Evolutionary conservation across 78 protist species (phyloP), one percentile per base, ranked within the genome.

Genomic region (Dictyostelium intermedium): DNA sequence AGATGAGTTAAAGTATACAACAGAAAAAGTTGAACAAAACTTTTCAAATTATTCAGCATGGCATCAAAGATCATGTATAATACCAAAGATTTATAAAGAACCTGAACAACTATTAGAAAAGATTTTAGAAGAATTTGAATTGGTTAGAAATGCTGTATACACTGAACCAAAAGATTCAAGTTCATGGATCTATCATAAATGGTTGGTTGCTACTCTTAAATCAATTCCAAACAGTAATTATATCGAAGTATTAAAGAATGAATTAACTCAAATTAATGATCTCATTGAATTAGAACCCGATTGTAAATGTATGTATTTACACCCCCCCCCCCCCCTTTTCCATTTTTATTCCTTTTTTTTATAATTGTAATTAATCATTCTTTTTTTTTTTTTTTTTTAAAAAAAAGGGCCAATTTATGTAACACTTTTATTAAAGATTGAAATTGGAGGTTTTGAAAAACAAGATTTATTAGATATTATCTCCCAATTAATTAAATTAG

Each of bases 11-110:
- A 92, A 83, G 10, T 97, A 84, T 91, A 96, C 99, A 13, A 61
- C 63, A 14, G 25, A 1, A 1, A 89, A 92, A 34, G 93, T 97
- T 73, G 82, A 91, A 45, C 83, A 89, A 20, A 97, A 98, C 94
- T 99, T 99, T 82, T 92, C 97, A 61, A 99, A 99, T 83, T 98
- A 98, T 91, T 95, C 98, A 18, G 98, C 99, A 2, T 99, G 99
- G 99, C 99, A 99, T 96, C 85, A 98, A 63, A 94, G 99, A 79
- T 85, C 93, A 56, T 6, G 37, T 10, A 35, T 95, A 4, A 63
- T 95, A 18, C 95, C 96, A 30, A 61, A 47, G 35, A 60, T 93
- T 43, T 53, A 91, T 30, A 13, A 56, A 47, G 91, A 76, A 11
- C 95, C 93, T 30, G 25, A 27, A 2, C 47, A 82, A 39, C 30